These are phyloP conservation scores for Globisporangium mamillatum DNA, from an alignment of 352 stramenopile species.

Conservation along the genomic window DNA sequence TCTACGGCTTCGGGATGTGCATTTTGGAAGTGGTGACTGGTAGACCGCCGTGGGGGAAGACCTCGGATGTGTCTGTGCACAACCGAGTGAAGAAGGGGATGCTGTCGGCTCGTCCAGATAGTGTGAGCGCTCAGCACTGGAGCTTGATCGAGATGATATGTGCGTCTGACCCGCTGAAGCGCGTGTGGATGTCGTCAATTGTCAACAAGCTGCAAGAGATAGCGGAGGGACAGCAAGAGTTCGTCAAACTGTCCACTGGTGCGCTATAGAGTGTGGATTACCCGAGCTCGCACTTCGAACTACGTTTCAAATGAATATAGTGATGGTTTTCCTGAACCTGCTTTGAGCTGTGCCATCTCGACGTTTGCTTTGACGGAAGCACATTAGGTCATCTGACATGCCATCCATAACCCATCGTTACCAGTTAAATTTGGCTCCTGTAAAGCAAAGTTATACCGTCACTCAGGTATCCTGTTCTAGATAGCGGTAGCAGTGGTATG, in stretches of 20 bases:
- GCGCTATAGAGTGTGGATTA: not conserved
- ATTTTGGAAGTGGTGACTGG: conserved; percentile 16
- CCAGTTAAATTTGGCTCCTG: too few relatives aligned
- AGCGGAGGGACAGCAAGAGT: not conserved
- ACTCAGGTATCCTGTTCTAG: too few relatives aligned
- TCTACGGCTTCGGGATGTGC: conserved; percentile 19
- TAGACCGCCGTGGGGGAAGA: not conserved
- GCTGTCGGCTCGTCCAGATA: not conserved
- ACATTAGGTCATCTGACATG: too few relatives aligned
- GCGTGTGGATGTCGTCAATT: not conserved
- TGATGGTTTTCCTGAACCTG: too few relatives aligned
- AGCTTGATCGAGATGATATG: conserved; percentile 8
- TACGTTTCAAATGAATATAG: too few relatives aligned
- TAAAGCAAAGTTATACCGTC: too few relatives aligned
- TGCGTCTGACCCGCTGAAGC: not conserved
- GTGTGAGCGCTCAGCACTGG: not conserved
- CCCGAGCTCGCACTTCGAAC: too few relatives aligned
- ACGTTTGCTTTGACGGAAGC: too few relatives aligned
- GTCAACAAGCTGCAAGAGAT: conserved; percentile 3
- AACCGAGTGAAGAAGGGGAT: not conserved
- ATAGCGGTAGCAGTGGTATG: too few relatives aligned
- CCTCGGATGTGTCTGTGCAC: not conserved
- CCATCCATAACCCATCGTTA: too few relatives aligned
- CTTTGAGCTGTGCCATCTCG: too few relatives aligned
- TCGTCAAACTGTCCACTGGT: not conserved